phyloP scores from a whole-genome alignment of 306 rosid species.

The Lablab purpureus region DNA sequence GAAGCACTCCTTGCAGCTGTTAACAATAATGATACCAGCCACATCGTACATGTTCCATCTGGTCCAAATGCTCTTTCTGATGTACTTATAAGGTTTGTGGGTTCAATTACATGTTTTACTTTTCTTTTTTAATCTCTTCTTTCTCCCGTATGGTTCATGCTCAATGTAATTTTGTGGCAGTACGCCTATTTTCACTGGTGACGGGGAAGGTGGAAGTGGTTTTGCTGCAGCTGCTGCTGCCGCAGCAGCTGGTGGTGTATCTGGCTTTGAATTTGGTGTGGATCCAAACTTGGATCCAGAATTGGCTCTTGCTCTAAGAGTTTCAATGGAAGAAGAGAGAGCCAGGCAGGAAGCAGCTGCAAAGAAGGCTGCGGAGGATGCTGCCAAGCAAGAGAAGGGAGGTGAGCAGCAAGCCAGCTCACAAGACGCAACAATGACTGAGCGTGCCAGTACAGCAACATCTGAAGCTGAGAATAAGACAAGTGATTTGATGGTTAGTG shows the following conservation, averaged over 20 bases:
- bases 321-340: slow-evolving; percentile 99
- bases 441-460: slow-evolving; percentile 65
- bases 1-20: slow-evolving; percentile 86
- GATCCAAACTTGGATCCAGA: slow-evolving; percentile 99
- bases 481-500: slow-evolving; percentile 67
- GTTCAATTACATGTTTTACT: slow-evolving; percentile 21
- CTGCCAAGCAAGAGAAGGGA: slow-evolving; percentile 74
- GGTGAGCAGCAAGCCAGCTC: slow-evolving; percentile 80
- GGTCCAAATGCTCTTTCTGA: slow-evolving; percentile 61
- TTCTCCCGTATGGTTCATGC: slow-evolving; percentile 2
- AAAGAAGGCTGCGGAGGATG: slow-evolving; percentile 91
- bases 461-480: slow-evolving; percentile 79
- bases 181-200: slow-evolving; percentile 96
- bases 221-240: slow-evolving; percentile 95
- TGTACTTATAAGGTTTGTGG: slow-evolving; percentile 66
- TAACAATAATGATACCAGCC: slow-evolving; percentile 82
- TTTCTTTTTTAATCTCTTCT: background rate
- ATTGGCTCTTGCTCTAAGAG: slow-evolving; percentile 98
- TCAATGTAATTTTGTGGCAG: slow-evolving; percentile 51
- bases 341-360: slow-evolving; percentile 99
- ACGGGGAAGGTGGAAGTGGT: slow-evolving; percentile 97
- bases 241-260: slow-evolving; percentile 90
- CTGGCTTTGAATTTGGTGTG: slow-evolving; percentile 97
- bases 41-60: slow-evolving; percentile 55
- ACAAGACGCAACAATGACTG: slow-evolving; percentile 92